Base-by-base conservation (phyloP, 163 green algal genomes). In the Scenedesmus sp. region DNA sequence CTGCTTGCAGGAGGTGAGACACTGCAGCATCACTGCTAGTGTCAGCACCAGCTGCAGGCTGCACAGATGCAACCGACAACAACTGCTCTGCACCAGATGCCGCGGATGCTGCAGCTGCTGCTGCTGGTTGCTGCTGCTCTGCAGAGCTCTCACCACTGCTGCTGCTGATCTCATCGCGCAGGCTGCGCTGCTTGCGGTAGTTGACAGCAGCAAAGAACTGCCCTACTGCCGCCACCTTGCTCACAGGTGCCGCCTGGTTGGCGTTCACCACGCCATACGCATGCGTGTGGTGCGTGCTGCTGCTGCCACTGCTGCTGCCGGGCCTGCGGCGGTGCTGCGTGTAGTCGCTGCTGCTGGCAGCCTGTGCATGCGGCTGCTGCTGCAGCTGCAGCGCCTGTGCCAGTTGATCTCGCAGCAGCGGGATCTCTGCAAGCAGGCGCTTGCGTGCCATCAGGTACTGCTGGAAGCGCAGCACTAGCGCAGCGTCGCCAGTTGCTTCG, bases 151-250 rank as follows among this genome's bases (percentile, higher is more conserved):
- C 87, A 87, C 20, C 57, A 73, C 66, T 90, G 62, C 86, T 83
- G 67, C 70, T 85, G 26, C 46, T 81, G 57, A 56, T 70, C 4
- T 13, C n/a, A 59, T 70, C 62, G 4, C 74, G 13, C 0, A 70
- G 13, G 15, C 79, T 52, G 13, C 67, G 81, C 88, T 92, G 59
- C 20, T 84, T 77, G 46, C 88, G 73, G 76, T 92, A 92, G 52
- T 92, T 88, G 4, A 92, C 62, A 34, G 88, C 88, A 79, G 88
- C 81, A 87, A 89, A 92, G 18, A 89, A 92, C 54, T 92, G 88
- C 46, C 81, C 81, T 3, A 92, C 88, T 56, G 88, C 88, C 34
- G 89, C 81, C 59, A 46, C 23, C 5, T 56, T 73, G 62, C 20
- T 92, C 23, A 83, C 52, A n/a, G 88, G 77, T 4, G 60, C 46